Evolutionary conservation across 2,329 filamentous ascomycete genomes (phyloP), one percentile per base, ranked within the genome.

Genomic region (Emydomyces testavorans): DNA sequence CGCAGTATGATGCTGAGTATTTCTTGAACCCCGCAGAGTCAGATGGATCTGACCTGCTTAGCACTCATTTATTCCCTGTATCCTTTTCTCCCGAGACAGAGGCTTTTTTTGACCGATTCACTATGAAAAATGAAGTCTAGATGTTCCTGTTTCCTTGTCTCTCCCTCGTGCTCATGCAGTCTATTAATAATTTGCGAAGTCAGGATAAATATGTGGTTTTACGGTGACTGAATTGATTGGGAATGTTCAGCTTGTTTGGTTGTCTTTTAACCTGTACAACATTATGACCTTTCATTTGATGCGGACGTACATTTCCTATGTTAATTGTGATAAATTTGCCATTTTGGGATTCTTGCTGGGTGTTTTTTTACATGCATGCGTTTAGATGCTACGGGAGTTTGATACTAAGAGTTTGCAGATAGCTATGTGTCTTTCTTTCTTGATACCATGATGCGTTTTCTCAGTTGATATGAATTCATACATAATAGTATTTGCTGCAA

Each of bases 1-100:
- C 65, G 6, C 55, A 59, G 3, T 64, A 67, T 41, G 65, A 65
- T n/a, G 53, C 52, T 46, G 61, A 64, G 29, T 47, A 64, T 11
- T 63, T 63, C 50, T 56, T 56, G 5, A 58, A 56, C 11, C 67
- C 68, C 55, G 50, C 52, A 10, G 38, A 38, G 7, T 8, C 31
- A 15, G 34, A 50, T 20, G 48, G 26, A 4, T 21, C 51, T 3
- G 45, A 52, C 26, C 21, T 50, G 10, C 31, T 47, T 20, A 48
- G 36, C 37, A 29, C 48, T 23, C 45, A 47, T 29, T 47, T 52
- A 15, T 48, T 48, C 37, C 43, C 47, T 13, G 15, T 52, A 2
- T 48, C 50, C 3, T 41, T 52, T 21, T 52, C 50, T 18, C 50
- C 50, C 3, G 34, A 43, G 10, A 52, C 50, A 6, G 50, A 52